phyloP scores from a whole-genome alignment of 169 alveolate species.

The Plasmodium berghei region DNA sequence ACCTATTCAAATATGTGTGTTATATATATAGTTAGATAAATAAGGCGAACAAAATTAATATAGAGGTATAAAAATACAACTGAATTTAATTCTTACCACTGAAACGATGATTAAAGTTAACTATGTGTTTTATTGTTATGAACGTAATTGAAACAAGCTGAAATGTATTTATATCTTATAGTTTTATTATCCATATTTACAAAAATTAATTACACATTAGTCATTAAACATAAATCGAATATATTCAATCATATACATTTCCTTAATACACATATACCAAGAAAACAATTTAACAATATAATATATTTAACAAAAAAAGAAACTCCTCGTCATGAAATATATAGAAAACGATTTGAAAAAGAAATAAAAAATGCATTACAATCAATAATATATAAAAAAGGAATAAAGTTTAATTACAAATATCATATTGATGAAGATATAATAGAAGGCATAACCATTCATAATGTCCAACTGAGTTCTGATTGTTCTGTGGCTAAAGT shows the following conservation, averaged over 20 bases:
- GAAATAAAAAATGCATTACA: slow-evolving; percentile 62
- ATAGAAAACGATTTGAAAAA: slow-evolving; percentile 65
- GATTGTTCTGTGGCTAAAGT: slow-evolving; percentile 77
- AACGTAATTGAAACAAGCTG: slow-evolving; percentile 7
- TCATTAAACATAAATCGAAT: slow-evolving; percentile 15
- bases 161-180: slow-evolving; percentile 57
- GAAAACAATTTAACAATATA: background rate
- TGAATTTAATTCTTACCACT: no score
- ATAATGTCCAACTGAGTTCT: slow-evolving; percentile 34
- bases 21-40: no score
- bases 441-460: slow-evolving; percentile 65
- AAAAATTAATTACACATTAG: slow-evolving; percentile 30
- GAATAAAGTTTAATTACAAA: slow-evolving; percentile 66
- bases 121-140: no score
- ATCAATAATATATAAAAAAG: slow-evolving; percentile 62
- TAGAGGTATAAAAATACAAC: no score
- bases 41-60: no score
- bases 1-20: no score
- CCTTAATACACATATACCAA: slow-evolving; percentile 9
- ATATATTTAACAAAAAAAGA: slow-evolving; percentile 26
- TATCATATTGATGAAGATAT: slow-evolving; percentile 76
- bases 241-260: slow-evolving; percentile 9
- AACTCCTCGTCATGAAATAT: slow-evolving; percentile 61
- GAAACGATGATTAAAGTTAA: no score
- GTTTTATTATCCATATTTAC: slow-evolving; percentile 32